phyloP scores from a whole-genome alignment of 768 basidiomycete species.

The Peribolospora kevripleyi region DNA sequence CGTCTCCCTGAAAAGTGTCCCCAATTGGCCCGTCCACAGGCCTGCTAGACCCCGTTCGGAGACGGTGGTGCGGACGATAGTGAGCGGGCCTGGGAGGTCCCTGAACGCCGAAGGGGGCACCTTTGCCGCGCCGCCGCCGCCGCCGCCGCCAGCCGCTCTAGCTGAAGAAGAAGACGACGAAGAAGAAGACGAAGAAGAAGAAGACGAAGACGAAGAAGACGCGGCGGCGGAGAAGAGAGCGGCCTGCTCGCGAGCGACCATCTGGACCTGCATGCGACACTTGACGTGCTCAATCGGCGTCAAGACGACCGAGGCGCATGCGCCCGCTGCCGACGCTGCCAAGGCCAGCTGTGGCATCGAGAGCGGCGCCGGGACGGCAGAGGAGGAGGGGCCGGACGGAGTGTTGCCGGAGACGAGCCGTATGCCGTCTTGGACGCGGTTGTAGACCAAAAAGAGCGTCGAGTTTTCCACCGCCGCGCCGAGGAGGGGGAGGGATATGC shows the following conservation, averaged over 20 bases:
- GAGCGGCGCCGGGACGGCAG: constrained; percentile 19
- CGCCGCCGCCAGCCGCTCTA: constrained; percentile 9
- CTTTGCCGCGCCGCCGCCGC: constrained; percentile 6
- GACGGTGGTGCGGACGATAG: constrained; percentile 39
- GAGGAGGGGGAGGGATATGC: constrained; percentile 66
- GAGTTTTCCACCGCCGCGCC: constrained; percentile 89
- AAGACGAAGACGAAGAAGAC: neutral
- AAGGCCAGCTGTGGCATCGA: constrained; percentile 45
- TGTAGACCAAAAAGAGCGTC: constrained; percentile 61
- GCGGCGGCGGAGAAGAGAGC: neutral
- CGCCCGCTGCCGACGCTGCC: constrained; percentile 70
- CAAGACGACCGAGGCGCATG: constrained; percentile 66
- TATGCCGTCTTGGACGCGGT: constrained; percentile 29
- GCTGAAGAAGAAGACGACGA: neutral
- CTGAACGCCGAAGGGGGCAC: neutral
- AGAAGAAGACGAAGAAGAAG: neutral
- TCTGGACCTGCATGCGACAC: constrained; percentile 94
- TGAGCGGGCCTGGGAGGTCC: constrained; percentile 44
- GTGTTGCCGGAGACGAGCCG: constrained; percentile 24
- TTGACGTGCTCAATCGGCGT: constrained; percentile 89
- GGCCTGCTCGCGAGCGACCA: constrained; percentile 28
- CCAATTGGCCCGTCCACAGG: constrained; percentile 90
- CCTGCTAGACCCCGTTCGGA: constrained; percentile 48
- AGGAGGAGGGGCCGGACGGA: constrained; percentile 18
- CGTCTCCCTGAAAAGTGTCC: constrained; percentile 75